Conservation (phyloP, 1,284 basidiomycete genomes). For the Leccinum subfulvum region DNA sequence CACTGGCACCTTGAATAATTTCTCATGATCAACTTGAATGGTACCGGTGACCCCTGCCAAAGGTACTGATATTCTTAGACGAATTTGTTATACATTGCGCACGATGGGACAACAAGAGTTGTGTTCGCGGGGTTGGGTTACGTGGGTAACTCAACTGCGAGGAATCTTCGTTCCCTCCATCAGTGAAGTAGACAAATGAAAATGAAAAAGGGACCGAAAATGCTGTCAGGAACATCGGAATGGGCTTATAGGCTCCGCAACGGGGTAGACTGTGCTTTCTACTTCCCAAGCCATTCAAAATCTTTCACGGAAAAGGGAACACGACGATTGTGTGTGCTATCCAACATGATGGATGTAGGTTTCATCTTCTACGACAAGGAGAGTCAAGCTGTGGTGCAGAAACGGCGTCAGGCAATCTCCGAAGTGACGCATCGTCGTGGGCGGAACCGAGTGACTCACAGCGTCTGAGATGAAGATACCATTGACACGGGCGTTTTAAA, state of each 20-base stretch:
- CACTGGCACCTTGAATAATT: neutral
- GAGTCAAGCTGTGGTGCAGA: neutral
- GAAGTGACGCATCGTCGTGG: neutral
- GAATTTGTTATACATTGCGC: neutral
- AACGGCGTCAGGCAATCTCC: neutral
- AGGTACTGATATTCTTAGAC: neutral
- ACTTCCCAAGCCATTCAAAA: neutral
- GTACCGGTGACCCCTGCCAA: neutral
- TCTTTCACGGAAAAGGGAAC: neutral
- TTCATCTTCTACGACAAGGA: neutral
- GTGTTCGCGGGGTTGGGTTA: neutral
- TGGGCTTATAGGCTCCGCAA: neutral
- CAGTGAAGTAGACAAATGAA: neutral
- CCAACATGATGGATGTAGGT: neutral
- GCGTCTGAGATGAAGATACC: neutral
- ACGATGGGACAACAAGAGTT: neutral
- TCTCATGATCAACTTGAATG: neutral
- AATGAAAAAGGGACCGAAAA: neutral
- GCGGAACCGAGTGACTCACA: neutral
- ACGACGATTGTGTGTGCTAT: neutral
- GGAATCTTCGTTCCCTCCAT: neutral
- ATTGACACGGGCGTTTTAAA: neutral
- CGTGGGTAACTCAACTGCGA: neutral
- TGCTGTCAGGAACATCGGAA: neutral
- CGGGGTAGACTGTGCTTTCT: neutral